Base-by-base conservation (phyloP, 192 early-diverging fungal species). In the Coemansia sp. region DNA sequence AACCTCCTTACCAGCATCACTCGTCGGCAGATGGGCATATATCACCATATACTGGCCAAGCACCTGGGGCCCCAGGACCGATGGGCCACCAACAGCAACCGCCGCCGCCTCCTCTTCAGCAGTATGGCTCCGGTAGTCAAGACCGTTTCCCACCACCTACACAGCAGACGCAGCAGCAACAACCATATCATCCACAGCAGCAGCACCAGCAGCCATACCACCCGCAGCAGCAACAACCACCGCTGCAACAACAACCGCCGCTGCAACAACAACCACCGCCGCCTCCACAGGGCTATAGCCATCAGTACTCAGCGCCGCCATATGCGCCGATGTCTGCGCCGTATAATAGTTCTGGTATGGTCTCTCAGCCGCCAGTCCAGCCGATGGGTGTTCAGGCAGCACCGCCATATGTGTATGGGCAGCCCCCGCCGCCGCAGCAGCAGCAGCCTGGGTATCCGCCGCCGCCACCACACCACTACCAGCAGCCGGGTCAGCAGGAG, bases 51-150 rank as follows among this genome's bases (percentile, higher is more conserved):
- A 48, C 19, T n/a, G 56, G 31, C 10, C 62, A 65, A 54, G 34
- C 58, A 10, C 44, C 49, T 21, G 65, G 56, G 2, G 55, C 57
- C 12, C 58, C 66, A n/a, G 58, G 38, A 6, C 64, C 68, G 23
- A 38, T 58, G 10, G 60, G 68, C 23, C 70, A 76, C 30, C 67
- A 76, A 38, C 59, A 74, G 22, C 63, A 68, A 25, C 60, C 58
- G 5, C 70, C 57, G 6, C 70, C 60, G 56, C 64, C 60, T 12
- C 31, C 44, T 23, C 68, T 16, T 44, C 38, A 61, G 50, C 65
- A 67, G 54, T 55, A 64, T 55, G 54, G 53, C 25, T 48, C 60
- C 4, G 34, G 34, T 38, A 38, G 34, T 9, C 34, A 38, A 38
- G 34, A 14, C 1, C 34, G 12, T 38, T 38, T 30, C 41, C 12